These are phyloP conservation scores for Botrytis fragariae DNA, from an alignment of 2,329 filamentous ascomycete species.

Conservation along the genomic window DNA sequence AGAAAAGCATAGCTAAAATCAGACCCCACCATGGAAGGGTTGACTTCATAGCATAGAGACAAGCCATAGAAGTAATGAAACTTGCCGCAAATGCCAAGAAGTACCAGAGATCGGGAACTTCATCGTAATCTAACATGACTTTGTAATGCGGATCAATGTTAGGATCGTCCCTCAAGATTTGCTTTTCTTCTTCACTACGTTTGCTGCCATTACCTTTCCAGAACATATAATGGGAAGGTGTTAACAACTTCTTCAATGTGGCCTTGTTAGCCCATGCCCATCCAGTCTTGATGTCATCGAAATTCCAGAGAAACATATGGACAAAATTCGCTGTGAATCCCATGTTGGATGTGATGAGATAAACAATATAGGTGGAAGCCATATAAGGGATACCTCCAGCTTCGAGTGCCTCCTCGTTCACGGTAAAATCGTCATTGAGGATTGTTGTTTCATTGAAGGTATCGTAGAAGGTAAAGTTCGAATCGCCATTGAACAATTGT, in stretches of 20 bases:
- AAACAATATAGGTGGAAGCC: conserved; percentile 42
- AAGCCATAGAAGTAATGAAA: conserved; percentile 42
- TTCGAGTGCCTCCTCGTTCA: conserved; percentile 40
- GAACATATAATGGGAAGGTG: conserved; percentile 34
- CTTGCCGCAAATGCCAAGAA: conserved; percentile 45
- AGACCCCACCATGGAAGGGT: conserved; percentile 35
- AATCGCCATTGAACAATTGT: conserved; percentile 41
- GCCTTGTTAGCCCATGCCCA: conserved; percentile 35
- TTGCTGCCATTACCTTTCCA: conserved; percentile 22
- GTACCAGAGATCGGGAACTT: conserved; percentile 60
- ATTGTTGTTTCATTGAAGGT: conserved; percentile 46
- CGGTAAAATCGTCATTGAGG: conserved; percentile 42
- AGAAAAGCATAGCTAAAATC: conserved; percentile 33
- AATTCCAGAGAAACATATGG: conserved; percentile 45
- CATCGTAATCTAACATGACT: conserved; percentile 48
- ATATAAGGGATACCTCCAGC: conserved; percentile 44
- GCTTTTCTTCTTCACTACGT: conserved; percentile 24
- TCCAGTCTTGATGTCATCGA: conserved; percentile 41
- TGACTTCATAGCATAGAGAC: conserved; percentile 59
- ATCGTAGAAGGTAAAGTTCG: conserved; percentile 40
- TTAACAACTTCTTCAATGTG: conserved; percentile 22
- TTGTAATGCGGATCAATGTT: conserved; percentile 44
- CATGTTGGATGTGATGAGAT: conserved; percentile 46
- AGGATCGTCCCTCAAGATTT: conserved; percentile 23
- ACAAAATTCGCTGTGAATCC: conserved; percentile 47